Evolutionary conservation across 2,329 filamentous ascomycete genomes (phyloP).

Genomic region (Aspergillus novoparasiticus): DNA sequence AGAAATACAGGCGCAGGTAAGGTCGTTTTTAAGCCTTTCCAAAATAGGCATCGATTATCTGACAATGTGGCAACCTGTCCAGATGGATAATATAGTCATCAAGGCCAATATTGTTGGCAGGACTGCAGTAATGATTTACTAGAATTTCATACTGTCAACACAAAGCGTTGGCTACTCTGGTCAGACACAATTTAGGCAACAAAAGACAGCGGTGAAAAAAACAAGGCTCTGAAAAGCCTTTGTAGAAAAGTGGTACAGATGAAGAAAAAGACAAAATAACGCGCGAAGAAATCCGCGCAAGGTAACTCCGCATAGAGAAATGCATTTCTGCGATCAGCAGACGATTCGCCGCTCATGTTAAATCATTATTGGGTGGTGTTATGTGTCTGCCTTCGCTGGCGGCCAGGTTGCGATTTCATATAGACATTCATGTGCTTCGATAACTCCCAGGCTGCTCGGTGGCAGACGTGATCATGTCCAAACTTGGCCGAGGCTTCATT

Average conservation of each 20-base stretch:
- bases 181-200: no score
- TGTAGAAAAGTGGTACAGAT: not conserved
- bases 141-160: not conserved
- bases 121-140: not conserved
- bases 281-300: not conserved
- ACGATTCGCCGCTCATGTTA: no score
- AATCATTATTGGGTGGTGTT: not conserved
- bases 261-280: not conserved
- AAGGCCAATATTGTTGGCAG: no score
- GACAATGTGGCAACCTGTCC: no score
- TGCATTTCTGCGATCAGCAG: not conserved
- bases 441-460: not conserved
- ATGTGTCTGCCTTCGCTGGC: not conserved
- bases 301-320: not conserved
- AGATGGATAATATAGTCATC: rapidly evolving
- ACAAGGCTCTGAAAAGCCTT: no score
- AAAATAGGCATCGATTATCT: no score
- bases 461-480: not conserved
- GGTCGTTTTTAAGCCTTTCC: no score
- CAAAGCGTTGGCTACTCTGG: not conserved
- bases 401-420: not conserved
- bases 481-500: not conserved
- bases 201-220: no score
- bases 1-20: no score
- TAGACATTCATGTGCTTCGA: not conserved